Evolutionary conservation across 768 basidiomycete genomes (phyloP), one percentile per base, ranked within the genome.

Genomic region (Fomitopsis serialis): DNA sequence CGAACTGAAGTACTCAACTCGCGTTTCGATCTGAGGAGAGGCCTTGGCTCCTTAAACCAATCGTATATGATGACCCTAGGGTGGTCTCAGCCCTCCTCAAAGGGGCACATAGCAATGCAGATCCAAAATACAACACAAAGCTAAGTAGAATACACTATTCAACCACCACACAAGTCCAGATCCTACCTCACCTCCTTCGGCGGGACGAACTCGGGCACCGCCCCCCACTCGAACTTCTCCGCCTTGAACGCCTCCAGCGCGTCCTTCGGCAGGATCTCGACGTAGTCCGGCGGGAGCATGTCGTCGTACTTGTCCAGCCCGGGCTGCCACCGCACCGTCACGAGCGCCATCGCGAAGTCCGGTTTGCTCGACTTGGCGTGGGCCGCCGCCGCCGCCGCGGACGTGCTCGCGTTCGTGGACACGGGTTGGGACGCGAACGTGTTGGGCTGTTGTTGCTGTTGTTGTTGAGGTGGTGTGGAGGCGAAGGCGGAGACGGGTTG

Each of bases 171-270:
- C 29, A 32, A n/a, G n/a, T n/a, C n/a, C 29, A 32, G 29, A 32
- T 11, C 6, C 37, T 56, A 67, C 48, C 66, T 49, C 54, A 83
- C 62, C 61, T 82, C 79, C 50, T 78, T 59, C 9, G 87, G 89
- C 36, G 88, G 89, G 52, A 84, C 72, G 81, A 82, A 89, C 54
- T 87, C 86, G 1, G 88, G 88, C 45, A 91, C 74, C 55, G 77
- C 77, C 64, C 83, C 80, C 75, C 80, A 86, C 61, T 81, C 81
- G 60, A 90, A 91, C 67, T 68, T 80, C 50, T 72, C 69, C 19
- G 53, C 68, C 57, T 70, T 62, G 60, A 89, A 89, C 37, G 82
- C 82, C 6, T 77, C 76, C 60, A 73, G 64, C 49, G 72, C 78
- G 5, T 60, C 62, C 45, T 70, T 62, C 2, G 89, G 85, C 23